A percentile compares a stretch with the other conserved stretches of the same genome.
phyloP scores from a whole-genome alignment of 345 rosid species.

The Heritiera fomes region DNA sequence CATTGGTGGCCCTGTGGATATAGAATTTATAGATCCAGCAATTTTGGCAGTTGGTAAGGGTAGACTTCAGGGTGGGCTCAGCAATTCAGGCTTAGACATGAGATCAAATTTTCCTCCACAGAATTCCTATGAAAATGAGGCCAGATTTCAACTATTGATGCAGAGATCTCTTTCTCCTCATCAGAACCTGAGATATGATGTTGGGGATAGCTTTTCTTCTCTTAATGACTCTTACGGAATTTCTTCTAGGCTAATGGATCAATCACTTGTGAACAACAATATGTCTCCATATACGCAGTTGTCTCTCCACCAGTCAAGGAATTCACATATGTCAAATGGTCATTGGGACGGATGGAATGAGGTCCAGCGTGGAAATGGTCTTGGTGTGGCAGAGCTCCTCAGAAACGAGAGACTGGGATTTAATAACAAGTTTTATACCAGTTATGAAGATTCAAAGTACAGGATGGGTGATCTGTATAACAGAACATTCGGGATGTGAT shows the following conservation, averaged over 20 bases:
- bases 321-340: conserved; percentile 55
- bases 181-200: conserved; percentile 53
- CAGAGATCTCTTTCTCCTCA: conserved; percentile 67
- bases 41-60: conserved; percentile 93
- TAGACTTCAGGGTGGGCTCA: conserved; percentile 56
- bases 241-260: conserved; percentile 63
- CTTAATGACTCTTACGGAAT: conserved; percentile 54
- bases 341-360: conserved; percentile 81
- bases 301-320: conserved; percentile 60
- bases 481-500: conserved; percentile 77
- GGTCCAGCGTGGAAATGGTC: conserved; percentile 55
- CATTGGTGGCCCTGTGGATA: conserved; percentile 47
- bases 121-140: conserved; percentile 56
- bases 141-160: conserved; percentile 61
- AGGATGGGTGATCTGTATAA: conserved; percentile 62
- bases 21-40: conserved; percentile 92
- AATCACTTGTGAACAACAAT: conserved; percentile 56
- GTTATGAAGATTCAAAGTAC: conserved; percentile 70
- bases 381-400: conserved; percentile 65
- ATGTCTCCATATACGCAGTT: conserved; percentile 49
- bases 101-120: conserved; percentile 54
- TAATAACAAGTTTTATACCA: conserved; percentile 49
- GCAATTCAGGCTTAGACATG: conserved; percentile 53
- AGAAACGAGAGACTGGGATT: conserved; percentile 67
- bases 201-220: conserved; percentile 54